Evolutionary conservation across 768 basidiomycete species (phyloP).

Genomic region (Mycena capillaripes): DNA sequence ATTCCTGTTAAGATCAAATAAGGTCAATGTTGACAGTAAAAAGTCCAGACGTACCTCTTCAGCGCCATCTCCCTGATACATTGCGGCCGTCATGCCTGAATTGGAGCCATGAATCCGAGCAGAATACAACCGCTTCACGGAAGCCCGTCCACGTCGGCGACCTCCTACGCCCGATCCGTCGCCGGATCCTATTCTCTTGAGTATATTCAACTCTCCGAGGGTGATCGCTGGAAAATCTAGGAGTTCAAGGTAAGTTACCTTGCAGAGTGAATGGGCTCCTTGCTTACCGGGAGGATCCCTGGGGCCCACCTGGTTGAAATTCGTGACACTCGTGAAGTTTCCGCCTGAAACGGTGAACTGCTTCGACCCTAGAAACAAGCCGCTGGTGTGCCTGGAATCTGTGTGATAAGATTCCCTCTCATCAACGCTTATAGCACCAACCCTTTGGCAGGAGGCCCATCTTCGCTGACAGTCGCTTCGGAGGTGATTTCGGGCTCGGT

Average conservation of each 20-base stretch:
- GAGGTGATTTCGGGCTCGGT: background rate
- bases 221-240: background rate
- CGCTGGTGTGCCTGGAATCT: background rate
- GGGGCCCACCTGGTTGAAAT: background rate
- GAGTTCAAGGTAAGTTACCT: background rate
- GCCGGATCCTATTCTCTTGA: background rate
- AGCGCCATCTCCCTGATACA: no score
- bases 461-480: background rate
- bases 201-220: background rate
- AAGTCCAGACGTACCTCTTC: no score
- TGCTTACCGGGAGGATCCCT: background rate
- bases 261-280: background rate
- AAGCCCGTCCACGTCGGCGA: background rate
- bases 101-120: no score
- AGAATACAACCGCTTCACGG: background rate
- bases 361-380: background rate
- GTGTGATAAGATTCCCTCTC: background rate
- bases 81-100: no score
- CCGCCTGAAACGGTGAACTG: background rate
- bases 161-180: background rate
- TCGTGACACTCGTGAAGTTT: background rate
- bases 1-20: no score
- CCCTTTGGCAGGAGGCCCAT: background rate
- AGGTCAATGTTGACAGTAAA: no score
- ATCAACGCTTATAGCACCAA: background rate